A percentile compares a stretch with the other conserved stretches of the same genome.
These are phyloP conservation scores for Xylaria sp. DNA, from an alignment of 2,329 filamentous ascomycete genomes.

Conservation along the genomic window DNA sequence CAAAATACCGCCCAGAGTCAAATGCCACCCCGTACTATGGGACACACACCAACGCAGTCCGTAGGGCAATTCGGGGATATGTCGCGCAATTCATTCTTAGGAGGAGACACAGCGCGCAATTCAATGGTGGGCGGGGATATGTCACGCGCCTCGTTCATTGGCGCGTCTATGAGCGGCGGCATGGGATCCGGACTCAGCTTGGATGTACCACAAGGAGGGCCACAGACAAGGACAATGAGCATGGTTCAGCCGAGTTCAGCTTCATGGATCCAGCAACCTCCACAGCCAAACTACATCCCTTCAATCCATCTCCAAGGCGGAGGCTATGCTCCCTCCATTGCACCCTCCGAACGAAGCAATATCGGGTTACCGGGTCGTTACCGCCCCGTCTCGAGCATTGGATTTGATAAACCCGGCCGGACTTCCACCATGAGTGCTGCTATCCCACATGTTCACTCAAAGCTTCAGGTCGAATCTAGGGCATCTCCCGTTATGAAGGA, in stretches of 20 bases:
- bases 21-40: conserved; percentile 40
- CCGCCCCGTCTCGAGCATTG: conserved; percentile 78
- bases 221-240: conserved; percentile 74
- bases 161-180: conserved; percentile 36
- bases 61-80: conserved; percentile 49
- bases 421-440: conserved; percentile 53
- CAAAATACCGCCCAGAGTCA: conserved; percentile 44
- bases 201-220: conserved; percentile 52
- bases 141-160: conserved; percentile 23
- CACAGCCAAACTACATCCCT: conserved; percentile 52
- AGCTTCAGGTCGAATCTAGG: conserved; percentile 47
- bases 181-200: conserved; percentile 52
- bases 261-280: conserved; percentile 60
- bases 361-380: conserved; percentile 89
- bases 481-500: conserved; percentile 51
- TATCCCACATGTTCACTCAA: conserved; percentile 46
- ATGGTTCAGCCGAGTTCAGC: conserved; percentile 75
- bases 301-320: conserved; percentile 56
- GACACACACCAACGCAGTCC: conserved; percentile 50
- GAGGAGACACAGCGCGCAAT: conserved; percentile 35
- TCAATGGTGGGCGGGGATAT: conserved; percentile 38
- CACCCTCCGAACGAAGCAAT: conserved; percentile 94
- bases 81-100: conserved; percentile 34
- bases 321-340: conserved; percentile 87
- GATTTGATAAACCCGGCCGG: conserved; percentile 43